These are phyloP conservation scores for Pleodorina starrii DNA, from an alignment of 139 green algal species.

Conservation along the genomic window DNA sequence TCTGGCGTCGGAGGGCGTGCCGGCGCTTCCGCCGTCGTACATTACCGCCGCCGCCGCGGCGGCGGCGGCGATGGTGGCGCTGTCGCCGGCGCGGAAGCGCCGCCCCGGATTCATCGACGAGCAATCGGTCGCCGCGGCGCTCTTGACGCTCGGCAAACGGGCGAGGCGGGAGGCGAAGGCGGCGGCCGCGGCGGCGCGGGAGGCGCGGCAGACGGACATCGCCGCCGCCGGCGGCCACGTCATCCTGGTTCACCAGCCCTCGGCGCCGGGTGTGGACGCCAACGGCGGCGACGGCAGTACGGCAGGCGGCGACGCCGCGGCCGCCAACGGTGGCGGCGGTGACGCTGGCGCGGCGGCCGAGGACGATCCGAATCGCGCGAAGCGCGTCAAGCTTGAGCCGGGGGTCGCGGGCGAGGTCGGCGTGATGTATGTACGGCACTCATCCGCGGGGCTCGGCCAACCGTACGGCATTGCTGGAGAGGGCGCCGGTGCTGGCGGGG, in stretches of 20 bases:
- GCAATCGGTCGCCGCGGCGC: slow-evolving; percentile 34
- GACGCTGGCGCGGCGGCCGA: not conserved
- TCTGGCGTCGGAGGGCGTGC: slow-evolving; percentile 32
- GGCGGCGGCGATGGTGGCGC: not conserved
- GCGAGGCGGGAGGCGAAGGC: slow-evolving; percentile 34
- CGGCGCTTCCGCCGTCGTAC: slow-evolving; percentile 15
- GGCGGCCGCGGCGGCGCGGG: slow-evolving; percentile 15
- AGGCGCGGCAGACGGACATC: slow-evolving; percentile 24
- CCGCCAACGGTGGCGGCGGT: not conserved
- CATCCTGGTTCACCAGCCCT: not conserved
- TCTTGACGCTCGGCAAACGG: slow-evolving; percentile 37
- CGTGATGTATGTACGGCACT: slow-evolving; percentile 17
- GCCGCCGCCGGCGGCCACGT: slow-evolving; percentile 19
- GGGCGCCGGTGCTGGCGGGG: not conserved
- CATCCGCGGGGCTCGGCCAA: not conserved
- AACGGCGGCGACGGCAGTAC: not conserved
- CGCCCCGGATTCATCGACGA: slow-evolving; percentile 42
- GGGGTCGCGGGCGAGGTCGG: not conserved
- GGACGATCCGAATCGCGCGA: not conserved
- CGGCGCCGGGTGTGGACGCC: not conserved
- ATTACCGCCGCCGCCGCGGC: slow-evolving; percentile 16
- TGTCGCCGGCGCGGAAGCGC: slow-evolving; percentile 23
- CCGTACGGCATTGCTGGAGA: not conserved
- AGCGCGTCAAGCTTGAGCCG: slow-evolving; percentile 35
- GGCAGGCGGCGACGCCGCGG: not conserved